These are phyloP conservation scores for Syzygium syzygioides DNA, from an alignment of 441 rosid species.

Conservation along the genomic window DNA sequence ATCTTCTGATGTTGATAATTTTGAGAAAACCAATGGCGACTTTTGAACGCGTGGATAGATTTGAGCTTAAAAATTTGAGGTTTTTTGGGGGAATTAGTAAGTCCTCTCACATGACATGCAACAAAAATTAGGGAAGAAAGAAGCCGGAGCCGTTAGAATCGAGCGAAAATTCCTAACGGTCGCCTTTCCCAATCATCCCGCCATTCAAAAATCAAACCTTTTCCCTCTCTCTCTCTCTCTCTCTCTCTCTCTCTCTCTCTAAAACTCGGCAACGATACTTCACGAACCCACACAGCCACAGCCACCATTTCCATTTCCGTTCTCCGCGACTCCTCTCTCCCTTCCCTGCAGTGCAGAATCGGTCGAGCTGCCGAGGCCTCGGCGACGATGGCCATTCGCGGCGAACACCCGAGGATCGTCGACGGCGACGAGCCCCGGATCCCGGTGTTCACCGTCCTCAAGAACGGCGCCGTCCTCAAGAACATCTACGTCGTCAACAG, in stretches of 20 bases:
- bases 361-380: not conserved
- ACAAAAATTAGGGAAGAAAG: not conserved
- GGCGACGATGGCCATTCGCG: not conserved
- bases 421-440: constrained; percentile 33
- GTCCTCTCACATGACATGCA: not conserved
- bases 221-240: not conserved
- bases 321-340: not conserved
- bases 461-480: constrained; percentile 75
- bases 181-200: constrained; percentile 21
- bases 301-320: not conserved
- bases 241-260: not conserved
- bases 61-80: not conserved
- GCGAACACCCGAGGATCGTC: constrained; percentile 3
- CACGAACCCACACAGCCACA: not conserved
- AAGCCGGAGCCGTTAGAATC: not conserved
- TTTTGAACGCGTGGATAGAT: not conserved
- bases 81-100: not conserved
- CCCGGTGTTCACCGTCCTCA: constrained; percentile 72
- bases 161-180: constrained; percentile 24
- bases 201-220: constrained; percentile 6
- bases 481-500: constrained; percentile 70
- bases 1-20: not conserved
- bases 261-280: constrained; percentile 21
- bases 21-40: not conserved
- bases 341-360: not conserved